Conservation (phyloP, 345 rosid species). For the Excoecaria cochinchinensis region DNA sequence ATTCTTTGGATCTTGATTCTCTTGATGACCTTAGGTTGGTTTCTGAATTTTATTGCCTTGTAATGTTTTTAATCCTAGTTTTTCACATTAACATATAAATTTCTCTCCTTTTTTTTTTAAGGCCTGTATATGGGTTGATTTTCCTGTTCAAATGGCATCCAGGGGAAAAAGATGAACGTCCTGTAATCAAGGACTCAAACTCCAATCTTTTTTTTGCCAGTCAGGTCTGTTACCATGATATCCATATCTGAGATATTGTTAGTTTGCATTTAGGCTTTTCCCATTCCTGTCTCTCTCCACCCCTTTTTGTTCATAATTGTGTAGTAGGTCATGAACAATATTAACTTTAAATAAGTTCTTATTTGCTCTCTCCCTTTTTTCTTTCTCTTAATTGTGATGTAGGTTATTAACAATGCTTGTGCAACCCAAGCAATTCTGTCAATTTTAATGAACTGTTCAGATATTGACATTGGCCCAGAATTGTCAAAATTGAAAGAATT, state of each 20-base stretch:
- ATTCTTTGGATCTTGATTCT: slow-evolving; percentile 85
- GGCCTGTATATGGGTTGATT: slow-evolving; percentile 93
- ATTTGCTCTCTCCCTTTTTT: background rate
- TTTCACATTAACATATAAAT: background rate
- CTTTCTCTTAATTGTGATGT: background rate
- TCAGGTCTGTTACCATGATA: slow-evolving; percentile 52
- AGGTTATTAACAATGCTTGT: slow-evolving; percentile 99
- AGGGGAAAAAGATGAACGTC: slow-evolving; percentile 89
- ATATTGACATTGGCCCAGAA: slow-evolving; percentile 88
- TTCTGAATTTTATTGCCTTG: slow-evolving; percentile 6
- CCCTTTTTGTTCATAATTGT: background rate
- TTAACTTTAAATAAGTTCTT: background rate
- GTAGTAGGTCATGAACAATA: slow-evolving; percentile 76
- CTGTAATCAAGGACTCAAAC: slow-evolving; percentile 72
- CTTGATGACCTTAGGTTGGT: slow-evolving; percentile 78
- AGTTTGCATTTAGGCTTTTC: background rate
- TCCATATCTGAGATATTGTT: background rate
- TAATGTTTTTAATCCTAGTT: background rate
- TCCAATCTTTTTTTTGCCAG: slow-evolving; percentile 84
- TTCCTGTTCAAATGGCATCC: slow-evolving; percentile 98
- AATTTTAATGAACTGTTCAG: slow-evolving; percentile 83
- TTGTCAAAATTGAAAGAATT: slow-evolving; percentile 76
- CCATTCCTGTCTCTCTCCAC: background rate
- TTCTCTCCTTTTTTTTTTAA: slow-evolving; percentile 24
- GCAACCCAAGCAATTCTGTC: slow-evolving; percentile 98